phyloP scores from a whole-genome alignment of 148 eudicot genomes.

The Chenopodium berlandieri region DNA sequence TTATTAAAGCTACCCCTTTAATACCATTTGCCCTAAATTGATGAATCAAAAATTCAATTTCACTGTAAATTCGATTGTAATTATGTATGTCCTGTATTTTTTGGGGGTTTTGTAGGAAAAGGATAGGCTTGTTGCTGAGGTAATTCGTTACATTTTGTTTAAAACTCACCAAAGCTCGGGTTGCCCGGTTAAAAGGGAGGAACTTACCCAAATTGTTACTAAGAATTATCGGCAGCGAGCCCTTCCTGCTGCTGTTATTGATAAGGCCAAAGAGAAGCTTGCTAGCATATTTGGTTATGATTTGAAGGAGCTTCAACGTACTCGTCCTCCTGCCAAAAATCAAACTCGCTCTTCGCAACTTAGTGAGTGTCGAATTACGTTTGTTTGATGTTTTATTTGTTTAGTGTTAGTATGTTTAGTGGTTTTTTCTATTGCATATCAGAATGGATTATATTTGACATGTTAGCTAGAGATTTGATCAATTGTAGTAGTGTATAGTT shows the following conservation, averaged over 20 bases:
- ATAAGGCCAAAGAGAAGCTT: conserved; percentile 74
- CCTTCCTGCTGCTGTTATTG: conserved; percentile 76
- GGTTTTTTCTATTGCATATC: not conserved
- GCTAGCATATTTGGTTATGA: conserved; percentile 78
- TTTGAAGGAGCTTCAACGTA: conserved; percentile 81
- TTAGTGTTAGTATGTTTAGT: not conserved
- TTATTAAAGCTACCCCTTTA: not conserved
- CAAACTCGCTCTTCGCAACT: conserved; percentile 64
- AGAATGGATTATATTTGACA: not conserved
- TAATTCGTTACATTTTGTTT: conserved; percentile 78
- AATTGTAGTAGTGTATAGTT: not conserved
- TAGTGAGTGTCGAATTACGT: conserved; percentile 37
- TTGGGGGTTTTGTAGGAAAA: conserved; percentile 47
- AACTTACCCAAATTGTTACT: conserved; percentile 65
- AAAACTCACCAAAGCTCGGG: conserved; percentile 80
- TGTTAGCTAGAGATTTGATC: not conserved
- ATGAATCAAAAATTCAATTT: not conserved
- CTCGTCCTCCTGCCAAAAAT: conserved; percentile 50
- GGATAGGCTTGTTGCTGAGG: conserved; percentile 79
- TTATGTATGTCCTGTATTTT: not conserved
- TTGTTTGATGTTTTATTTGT: not conserved
- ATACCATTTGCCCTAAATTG: not conserved
- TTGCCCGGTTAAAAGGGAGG: conserved; percentile 90
- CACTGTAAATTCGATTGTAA: no score
- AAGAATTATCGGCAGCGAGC: conserved; percentile 69